These are phyloP conservation scores for Wallemia ichthyophaga DNA, from an alignment of 1,284 basidiomycete species.

Conservation along the genomic window DNA sequence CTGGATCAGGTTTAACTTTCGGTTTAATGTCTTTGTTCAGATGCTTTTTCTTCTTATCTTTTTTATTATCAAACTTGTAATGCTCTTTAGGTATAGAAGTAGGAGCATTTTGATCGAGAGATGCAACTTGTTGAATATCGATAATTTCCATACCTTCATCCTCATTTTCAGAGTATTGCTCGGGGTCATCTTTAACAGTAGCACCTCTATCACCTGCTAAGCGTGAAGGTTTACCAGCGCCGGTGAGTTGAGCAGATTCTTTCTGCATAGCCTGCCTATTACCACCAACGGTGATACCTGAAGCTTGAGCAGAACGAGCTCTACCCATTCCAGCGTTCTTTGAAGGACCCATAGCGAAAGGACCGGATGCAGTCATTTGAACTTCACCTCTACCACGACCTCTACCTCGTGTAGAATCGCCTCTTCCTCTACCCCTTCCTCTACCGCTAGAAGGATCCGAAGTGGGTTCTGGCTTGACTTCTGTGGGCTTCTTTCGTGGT, in stretches of 20 bases:
- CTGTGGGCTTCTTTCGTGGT: background rate
- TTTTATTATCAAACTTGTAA: background rate
- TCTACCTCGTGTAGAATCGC: background rate
- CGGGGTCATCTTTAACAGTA: background rate
- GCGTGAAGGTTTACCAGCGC: background rate
- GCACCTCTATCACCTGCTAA: background rate
- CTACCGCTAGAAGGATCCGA: background rate
- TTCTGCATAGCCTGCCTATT: background rate
- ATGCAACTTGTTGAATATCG: background rate
- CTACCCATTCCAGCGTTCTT: background rate
- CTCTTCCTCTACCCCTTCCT: background rate
- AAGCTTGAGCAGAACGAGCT: background rate
- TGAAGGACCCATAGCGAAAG: conserved; percentile 1
- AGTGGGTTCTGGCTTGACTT: background rate
- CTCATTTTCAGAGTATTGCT: conserved; percentile 1
- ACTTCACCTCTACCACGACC: background rate
- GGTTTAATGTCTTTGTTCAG: background rate
- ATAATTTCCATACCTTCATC: conserved; percentile 1
- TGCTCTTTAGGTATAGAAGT: background rate
- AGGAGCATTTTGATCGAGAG: background rate
- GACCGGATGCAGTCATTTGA: background rate
- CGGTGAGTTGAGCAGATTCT: background rate
- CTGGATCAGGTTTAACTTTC: background rate
- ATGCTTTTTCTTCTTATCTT: background rate
- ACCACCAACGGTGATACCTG: background rate